These are phyloP conservation scores for Eucalyptus cladocalyx DNA, from an alignment of 345 rosid species.

Conservation along the genomic window DNA sequence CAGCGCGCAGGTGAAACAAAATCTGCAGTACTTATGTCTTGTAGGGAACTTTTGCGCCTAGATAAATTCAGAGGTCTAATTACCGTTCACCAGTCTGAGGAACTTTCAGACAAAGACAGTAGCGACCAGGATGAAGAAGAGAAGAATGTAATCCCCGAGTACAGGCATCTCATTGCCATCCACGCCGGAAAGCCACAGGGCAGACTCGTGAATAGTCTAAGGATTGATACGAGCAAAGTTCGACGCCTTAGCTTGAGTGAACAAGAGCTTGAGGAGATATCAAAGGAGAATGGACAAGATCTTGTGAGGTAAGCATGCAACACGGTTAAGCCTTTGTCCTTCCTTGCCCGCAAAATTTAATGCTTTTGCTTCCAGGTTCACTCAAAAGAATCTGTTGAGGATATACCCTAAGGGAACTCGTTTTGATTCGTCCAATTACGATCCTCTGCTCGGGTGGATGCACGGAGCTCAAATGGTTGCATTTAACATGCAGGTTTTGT, in stretches of 20 bases:
- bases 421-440: constrained; percentile 64
- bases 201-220: constrained; percentile 20
- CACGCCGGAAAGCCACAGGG: constrained; percentile 68
- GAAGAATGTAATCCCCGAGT: constrained; percentile 15
- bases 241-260: constrained; percentile 68
- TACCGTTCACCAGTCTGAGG: constrained; percentile 1
- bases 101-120: constrained; percentile 3
- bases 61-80: neutral
- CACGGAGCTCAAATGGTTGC: constrained; percentile 99
- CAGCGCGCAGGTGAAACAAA: neutral
- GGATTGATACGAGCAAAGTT: constrained; percentile 25
- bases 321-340: neutral
- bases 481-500: constrained; percentile 82
- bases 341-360: neutral
- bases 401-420: constrained; percentile 72
- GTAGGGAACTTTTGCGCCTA: neutral
- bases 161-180: constrained; percentile 53
- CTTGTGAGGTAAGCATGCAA: constrained; percentile 25
- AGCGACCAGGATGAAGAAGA: constrained; percentile 5
- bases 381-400: constrained; percentile 63
- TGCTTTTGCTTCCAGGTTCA: constrained; percentile 30
- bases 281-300: constrained; percentile 21
- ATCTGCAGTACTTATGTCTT: neutral
- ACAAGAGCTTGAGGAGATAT: constrained; percentile 44
- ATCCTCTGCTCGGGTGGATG: constrained; percentile 82